Percentiles rank a stretch among this genome's conserved stretches.
Conservation (phyloP, 768 basidiomycete genomes). For the Strobilomyces dryophilus region DNA sequence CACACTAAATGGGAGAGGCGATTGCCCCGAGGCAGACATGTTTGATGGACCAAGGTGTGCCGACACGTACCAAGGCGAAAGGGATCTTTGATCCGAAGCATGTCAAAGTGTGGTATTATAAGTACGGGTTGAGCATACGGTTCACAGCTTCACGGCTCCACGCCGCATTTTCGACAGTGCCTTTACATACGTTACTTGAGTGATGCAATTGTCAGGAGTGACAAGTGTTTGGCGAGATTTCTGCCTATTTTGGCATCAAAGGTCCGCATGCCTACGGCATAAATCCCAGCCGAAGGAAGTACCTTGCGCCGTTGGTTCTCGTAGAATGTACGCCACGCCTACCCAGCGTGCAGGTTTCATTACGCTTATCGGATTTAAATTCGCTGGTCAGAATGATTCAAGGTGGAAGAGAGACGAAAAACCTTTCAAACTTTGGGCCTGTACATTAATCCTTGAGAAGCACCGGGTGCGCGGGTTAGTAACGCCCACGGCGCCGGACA, state of each 20-base stretch:
- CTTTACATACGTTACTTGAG: background rate
- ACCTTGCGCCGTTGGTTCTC: background rate
- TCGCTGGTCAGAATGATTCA: background rate
- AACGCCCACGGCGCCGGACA: background rate
- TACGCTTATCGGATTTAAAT: background rate
- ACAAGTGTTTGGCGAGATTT: background rate
- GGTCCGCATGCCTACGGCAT: background rate
- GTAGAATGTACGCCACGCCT: background rate
- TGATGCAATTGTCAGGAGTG: too few species aligned
- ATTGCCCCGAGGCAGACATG: slow-evolving; percentile 9
- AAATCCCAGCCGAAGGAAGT: background rate
- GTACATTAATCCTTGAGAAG: background rate
- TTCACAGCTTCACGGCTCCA: background rate
- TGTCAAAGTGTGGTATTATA: background rate
- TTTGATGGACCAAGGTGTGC: background rate
- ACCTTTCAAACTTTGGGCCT: too few species aligned
- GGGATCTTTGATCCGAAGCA: background rate
- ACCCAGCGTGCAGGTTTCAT: background rate
- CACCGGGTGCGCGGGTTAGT: background rate
- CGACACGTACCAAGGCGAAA: background rate
- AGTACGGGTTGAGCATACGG: background rate
- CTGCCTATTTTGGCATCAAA: background rate
- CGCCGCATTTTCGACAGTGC: background rate
- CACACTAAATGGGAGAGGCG: slow-evolving; percentile 30
- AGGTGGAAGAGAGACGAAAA: too few species aligned